These are phyloP conservation scores for Pilaira anomala DNA, from an alignment of 192 early-diverging fungal species.

Conservation along the genomic window DNA sequence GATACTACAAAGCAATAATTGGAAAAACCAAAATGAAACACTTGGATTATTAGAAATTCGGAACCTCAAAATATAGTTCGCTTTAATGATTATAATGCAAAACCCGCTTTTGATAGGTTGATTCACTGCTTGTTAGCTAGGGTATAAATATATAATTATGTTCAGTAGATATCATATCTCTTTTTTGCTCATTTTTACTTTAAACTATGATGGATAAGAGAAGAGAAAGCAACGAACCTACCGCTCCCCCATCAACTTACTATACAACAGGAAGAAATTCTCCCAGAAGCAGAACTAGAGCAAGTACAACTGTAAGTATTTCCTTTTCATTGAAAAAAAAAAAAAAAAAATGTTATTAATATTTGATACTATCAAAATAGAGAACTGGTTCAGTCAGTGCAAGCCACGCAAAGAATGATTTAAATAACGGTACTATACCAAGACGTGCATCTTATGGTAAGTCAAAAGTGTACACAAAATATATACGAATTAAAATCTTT, in stretches of 20 bases:
- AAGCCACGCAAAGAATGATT: no score
- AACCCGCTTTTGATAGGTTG: no score
- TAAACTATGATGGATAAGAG: not conserved
- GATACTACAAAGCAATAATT: no score
- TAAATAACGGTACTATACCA: not conserved
- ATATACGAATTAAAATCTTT: not conserved
- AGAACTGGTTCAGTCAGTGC: no score
- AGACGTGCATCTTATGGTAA: conserved; percentile 28
- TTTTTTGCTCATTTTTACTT: not conserved
- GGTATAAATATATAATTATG: not conserved
- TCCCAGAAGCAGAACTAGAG: conserved; percentile 4
- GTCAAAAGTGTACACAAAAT: no score
- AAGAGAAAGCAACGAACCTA: conserved; percentile 12
- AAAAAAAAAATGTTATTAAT: not conserved
- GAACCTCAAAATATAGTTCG: no score
- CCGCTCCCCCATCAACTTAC: conserved; percentile 29
- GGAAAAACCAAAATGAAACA: no score
- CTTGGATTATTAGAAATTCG: no score
- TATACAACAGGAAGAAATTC: conserved; percentile 35
- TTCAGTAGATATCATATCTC: not conserved
- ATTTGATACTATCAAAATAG: no score
- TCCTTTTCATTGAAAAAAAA: not conserved
- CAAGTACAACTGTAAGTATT: conserved; percentile 13
- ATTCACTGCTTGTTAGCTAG: not conserved
- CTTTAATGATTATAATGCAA: no score